phyloP scores from a whole-genome alignment of 768 basidiomycete genomes.

The Lentinula lateritia region DNA sequence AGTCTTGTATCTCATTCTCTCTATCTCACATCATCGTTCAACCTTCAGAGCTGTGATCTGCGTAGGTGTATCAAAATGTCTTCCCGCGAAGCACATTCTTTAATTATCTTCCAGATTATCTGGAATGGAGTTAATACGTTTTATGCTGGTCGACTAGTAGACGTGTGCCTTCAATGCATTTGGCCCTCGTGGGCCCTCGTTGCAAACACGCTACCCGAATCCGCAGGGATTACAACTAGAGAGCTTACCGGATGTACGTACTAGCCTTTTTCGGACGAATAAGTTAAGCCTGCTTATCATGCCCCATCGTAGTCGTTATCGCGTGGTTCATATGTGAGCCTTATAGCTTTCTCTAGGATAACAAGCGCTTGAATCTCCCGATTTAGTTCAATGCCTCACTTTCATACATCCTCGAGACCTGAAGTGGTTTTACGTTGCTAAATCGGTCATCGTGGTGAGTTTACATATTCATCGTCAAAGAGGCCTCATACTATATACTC shows the following conservation, averaged over 20 bases:
- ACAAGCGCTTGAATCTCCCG: background rate
- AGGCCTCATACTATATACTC: background rate
- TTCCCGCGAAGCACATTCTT: background rate
- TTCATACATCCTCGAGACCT: conserved; percentile 11
- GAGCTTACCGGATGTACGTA: conserved; percentile 7
- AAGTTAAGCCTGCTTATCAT: background rate
- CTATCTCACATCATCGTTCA: background rate
- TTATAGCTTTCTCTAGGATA: background rate
- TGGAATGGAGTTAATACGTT: conserved; percentile 11
- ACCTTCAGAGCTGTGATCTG: conserved; percentile 9
- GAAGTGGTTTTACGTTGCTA: conserved; percentile 9
- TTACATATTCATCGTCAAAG: background rate
- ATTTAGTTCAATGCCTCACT: conserved; percentile 9
- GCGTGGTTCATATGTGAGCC: conserved; percentile 10
- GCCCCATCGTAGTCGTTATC: conserved; percentile 4
- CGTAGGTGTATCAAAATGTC: background rate
- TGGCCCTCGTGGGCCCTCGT: conserved; percentile 8
- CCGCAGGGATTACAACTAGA: conserved; percentile 9
- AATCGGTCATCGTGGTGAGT: conserved; percentile 9
- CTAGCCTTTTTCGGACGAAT: background rate
- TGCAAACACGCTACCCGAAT: conserved; percentile 6
- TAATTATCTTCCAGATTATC: conserved; percentile 1
- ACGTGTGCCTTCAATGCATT: conserved; percentile 9
- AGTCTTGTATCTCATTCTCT: background rate
- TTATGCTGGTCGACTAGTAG: conserved; percentile 10